phyloP scores from a whole-genome alignment of 768 basidiomycete species.

The Agrocybe chaxingu region DNA sequence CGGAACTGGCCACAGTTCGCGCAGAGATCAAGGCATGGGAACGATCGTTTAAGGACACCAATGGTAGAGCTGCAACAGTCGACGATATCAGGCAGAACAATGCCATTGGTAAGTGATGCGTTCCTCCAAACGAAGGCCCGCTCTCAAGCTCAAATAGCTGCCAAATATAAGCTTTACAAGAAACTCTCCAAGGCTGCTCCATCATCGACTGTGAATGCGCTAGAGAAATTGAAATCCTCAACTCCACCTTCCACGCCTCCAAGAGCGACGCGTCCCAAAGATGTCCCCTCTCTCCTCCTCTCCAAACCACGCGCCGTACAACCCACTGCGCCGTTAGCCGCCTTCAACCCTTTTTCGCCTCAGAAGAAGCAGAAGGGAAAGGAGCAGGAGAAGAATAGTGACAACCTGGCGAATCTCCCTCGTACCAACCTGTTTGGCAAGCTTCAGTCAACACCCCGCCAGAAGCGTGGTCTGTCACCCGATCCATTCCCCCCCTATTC shows the following conservation, averaged over 20 bases:
- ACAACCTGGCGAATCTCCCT: conserved; percentile 13
- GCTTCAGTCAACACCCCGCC: conserved; percentile 43
- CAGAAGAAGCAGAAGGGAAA: conserved; percentile 57
- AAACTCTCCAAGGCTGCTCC: conserved; percentile 53
- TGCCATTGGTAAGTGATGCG: conserved; percentile 51
- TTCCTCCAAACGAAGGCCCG: conserved; percentile 1
- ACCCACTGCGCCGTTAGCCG: conserved; percentile 46
- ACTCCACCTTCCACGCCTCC: conserved; percentile 37
- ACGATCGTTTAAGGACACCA: conserved; percentile 52
- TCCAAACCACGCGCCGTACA: conserved; percentile 51
- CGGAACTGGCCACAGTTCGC: conserved; percentile 48
- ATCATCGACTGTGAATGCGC: conserved; percentile 1
- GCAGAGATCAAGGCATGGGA: conserved; percentile 80
- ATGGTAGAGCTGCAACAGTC: conserved; percentile 60
- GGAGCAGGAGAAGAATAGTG: conserved; percentile 20
- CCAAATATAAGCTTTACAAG: conserved; percentile 83
- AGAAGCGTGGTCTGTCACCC: conserved; percentile 33
- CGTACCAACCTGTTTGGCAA: conserved; percentile 29
- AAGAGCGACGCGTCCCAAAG: conserved; percentile 27
- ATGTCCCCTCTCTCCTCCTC: conserved; percentile 34
- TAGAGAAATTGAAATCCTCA: conserved; percentile 10
- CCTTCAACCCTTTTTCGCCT: conserved; percentile 80
- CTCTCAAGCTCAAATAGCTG: conserved; percentile 41
- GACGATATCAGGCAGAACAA: conserved; percentile 68
- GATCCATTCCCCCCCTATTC: conserved; percentile 36